These are phyloP conservation scores for Psilocybe subaeruginosa DNA, from an alignment of 768 basidiomycete species.

Conservation along the genomic window DNA sequence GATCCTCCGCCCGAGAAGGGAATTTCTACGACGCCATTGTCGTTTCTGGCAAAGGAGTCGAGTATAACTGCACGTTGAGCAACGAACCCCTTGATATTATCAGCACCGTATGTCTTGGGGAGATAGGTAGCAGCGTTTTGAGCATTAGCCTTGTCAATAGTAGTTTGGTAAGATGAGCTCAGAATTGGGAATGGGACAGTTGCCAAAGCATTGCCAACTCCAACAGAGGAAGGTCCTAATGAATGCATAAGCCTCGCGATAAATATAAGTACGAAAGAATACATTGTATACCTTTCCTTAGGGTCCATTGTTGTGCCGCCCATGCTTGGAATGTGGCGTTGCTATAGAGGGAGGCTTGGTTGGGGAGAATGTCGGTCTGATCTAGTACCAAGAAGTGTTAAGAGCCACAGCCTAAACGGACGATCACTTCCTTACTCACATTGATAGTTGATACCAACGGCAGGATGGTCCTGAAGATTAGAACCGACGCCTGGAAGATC, in stretches of 20 bases:
- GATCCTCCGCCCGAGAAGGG: conserved; percentile 8
- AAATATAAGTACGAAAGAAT: background rate
- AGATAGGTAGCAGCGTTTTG: conserved; percentile 11
- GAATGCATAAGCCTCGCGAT: background rate
- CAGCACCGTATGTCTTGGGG: conserved; percentile 7
- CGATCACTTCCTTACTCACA: background rate
- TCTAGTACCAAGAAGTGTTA: background rate
- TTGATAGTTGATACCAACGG: background rate
- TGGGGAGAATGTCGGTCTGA: conserved; percentile 10
- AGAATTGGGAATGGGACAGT: background rate
- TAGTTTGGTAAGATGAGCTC: conserved; percentile 1
- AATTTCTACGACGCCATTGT: conserved; percentile 13
- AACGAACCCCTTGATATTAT: conserved; percentile 8
- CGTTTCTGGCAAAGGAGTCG: conserved; percentile 6
- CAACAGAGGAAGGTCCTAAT: conserved; percentile 7
- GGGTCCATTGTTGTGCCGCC: conserved; percentile 10
- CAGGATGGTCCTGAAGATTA: conserved; percentile 2
- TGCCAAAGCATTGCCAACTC: conserved; percentile 13
- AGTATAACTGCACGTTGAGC: conserved; percentile 10
- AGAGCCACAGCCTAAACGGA: too few relatives aligned
- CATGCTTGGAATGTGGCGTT: conserved; percentile 10
- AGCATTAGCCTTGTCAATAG: conserved; percentile 5
- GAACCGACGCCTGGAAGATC: conserved; percentile 17
- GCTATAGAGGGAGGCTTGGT: background rate
- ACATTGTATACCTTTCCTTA: conserved; percentile 3